A percentile compares a stretch with the other conserved stretches of the same genome.
phyloP scores from a whole-genome alignment of 2,329 filamentous ascomycete genomes.

The Aschersonia sp. region DNA sequence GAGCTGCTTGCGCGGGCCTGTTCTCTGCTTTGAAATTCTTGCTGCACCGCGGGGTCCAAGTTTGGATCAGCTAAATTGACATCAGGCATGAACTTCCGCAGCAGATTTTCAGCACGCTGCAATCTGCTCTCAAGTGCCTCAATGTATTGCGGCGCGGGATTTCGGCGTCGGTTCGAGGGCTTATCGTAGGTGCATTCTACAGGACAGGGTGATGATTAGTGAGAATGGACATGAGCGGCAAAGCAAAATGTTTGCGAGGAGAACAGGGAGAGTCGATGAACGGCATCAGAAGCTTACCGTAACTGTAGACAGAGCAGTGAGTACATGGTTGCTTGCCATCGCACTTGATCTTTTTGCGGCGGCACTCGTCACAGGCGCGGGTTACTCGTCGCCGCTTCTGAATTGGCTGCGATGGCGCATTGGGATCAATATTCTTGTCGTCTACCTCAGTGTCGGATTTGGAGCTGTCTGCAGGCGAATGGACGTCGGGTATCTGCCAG shows the following conservation, averaged over 20 bases:
- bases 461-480: slow-evolving; percentile 26
- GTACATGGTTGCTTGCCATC: slow-evolving; percentile 82
- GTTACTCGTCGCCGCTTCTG: slow-evolving; percentile 70
- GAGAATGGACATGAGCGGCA: neutral
- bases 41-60: slow-evolving; percentile 63
- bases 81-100: slow-evolving; percentile 70
- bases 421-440: slow-evolving; percentile 17
- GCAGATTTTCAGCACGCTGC: slow-evolving; percentile 66
- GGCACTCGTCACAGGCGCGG: slow-evolving; percentile 69
- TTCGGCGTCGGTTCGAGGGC: slow-evolving; percentile 79
- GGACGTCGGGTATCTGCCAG: slow-evolving; percentile 21
- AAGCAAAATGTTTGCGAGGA: no score
- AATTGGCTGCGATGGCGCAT: slow-evolving; percentile 38
- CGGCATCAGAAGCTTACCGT: slow-evolving; percentile 47
- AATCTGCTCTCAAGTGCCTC: slow-evolving; percentile 75
- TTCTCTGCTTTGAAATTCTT: slow-evolving; percentile 47
- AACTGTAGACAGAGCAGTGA: slow-evolving; percentile 96
- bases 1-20: slow-evolving; percentile 31
- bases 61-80: slow-evolving; percentile 75
- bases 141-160: slow-evolving; percentile 85
- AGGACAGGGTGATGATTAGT: neutral
- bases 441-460: slow-evolving; percentile 26
- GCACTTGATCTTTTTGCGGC: slow-evolving; percentile 78
- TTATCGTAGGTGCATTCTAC: slow-evolving; percentile 94
- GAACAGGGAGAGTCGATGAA: no score